Percentiles rank a stretch among this genome's conserved stretches.
Evolutionary conservation across 2,329 filamentous ascomycete species (phyloP).

Genomic region (Aplosporella prunicola): DNA sequence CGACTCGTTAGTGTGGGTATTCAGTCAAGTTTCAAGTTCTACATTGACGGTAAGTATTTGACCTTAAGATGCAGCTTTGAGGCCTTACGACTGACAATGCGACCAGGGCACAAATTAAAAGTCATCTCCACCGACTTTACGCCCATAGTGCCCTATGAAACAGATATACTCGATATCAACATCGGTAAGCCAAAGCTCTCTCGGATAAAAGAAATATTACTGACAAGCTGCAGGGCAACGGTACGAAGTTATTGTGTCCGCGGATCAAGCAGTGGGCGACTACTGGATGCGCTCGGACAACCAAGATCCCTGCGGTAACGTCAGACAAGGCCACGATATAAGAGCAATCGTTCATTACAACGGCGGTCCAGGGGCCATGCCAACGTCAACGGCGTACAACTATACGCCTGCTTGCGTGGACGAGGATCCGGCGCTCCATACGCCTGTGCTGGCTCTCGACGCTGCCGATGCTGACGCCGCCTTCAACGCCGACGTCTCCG

Average conservation of each 20-base stretch:
- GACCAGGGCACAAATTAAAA: constrained; percentile 31
- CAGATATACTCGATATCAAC: constrained; percentile 26
- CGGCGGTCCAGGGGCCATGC: constrained; percentile 18
- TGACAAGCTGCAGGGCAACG: constrained; percentile 22
- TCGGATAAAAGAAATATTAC: constrained; percentile 19
- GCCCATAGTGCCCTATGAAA: constrained; percentile 33
- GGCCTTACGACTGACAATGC: constrained; percentile 8
- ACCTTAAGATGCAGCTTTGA: background rate
- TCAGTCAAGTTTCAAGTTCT: constrained; percentile 34
- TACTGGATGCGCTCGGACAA: constrained; percentile 32
- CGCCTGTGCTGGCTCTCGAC: constrained; percentile 22
- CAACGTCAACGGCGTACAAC: constrained; percentile 24
- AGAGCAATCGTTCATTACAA: constrained; percentile 32
- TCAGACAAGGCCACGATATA: constrained; percentile 24
- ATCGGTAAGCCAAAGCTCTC: constrained; percentile 25
- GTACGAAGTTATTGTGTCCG: constrained; percentile 31
- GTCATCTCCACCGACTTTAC: constrained; percentile 37
- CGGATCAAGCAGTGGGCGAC: constrained; percentile 21
- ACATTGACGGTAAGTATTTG: constrained; percentile 25
- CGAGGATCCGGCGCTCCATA: constrained; percentile 26
- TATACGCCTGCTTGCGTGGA: constrained; percentile 30
- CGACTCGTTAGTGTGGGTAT: constrained; percentile 48
- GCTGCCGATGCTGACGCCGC: constrained; percentile 17
- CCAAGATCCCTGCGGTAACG: constrained; percentile 30
- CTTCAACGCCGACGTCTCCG: constrained; percentile 17